Base-by-base conservation (phyloP, 2,329 filamentous ascomycete species). In the Trichoderma harzianum region DNA sequence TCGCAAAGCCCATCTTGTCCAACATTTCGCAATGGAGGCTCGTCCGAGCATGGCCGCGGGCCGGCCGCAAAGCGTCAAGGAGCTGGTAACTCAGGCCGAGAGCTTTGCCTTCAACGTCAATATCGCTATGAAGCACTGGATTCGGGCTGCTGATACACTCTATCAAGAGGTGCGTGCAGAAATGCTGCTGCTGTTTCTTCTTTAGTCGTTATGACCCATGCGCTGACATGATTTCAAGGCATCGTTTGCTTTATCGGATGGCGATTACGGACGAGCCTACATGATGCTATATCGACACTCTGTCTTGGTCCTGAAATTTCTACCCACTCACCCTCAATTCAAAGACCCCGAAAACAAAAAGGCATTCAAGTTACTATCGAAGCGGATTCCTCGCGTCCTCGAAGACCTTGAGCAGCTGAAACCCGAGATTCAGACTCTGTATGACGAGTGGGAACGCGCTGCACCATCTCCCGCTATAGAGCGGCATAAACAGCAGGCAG, bases 241-340 rank as follows among this genome's bases (percentile, higher is more conserved):
- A 24, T 87, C 89, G 66, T 93, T 95, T 76, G 97, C 97, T 79
- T 88, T 96, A 77, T 88, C 88, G 55, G 95, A 98, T 81, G 91
- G 92, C 77, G 95, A 98, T 81, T 90, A 94, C 74, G 90, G 94
- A 76, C 92, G 96, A 78, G 93, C 95, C 5, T 99, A 97, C 80
- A 88, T 98, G 69, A 90, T 98, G 72, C 88, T 97, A n/a, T 93
- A 96, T 79, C 91, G 96, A 76, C 94, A 97, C 82, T 94, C 94
- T 11, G 87, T 91, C 68, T 89, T 99, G n/a, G 89, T 97, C 28
- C 84, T 97, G 32, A 88, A 93, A 7, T 87, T 92, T 69, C 85
- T 99, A 10, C 86, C 89, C 0, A 87, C 84, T 1, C 96, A 98
- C 76, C 94, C 95, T 1, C 90, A 96, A 70, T 89, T 89, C 60